Conservation (phyloP, 257 asterid species). For the Jacaranda copaia region DNA sequence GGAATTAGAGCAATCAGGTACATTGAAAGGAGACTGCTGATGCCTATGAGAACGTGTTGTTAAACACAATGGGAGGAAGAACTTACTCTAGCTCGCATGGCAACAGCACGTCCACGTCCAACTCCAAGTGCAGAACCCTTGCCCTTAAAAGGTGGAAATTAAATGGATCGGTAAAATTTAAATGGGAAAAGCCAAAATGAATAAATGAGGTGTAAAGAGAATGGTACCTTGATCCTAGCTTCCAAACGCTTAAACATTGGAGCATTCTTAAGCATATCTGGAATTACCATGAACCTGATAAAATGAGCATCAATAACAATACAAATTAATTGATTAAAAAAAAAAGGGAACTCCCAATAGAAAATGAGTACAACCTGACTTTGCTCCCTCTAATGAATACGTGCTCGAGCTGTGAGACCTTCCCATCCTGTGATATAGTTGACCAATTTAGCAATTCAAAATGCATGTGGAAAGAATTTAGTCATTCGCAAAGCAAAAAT, state of each 20-base stretch:
- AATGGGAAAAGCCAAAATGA: background rate
- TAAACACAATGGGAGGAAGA: background rate
- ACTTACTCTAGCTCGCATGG: constrained; percentile 92
- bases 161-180: constrained; percentile 36
- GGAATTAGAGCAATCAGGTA: constrained; percentile 25
- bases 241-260: constrained; percentile 87
- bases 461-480: background rate
- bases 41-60: background rate
- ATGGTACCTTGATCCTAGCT: constrained; percentile 74
- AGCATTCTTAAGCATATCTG: constrained; percentile 94
- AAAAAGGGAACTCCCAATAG: background rate
- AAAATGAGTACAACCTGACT: constrained; percentile 51
- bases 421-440: constrained; percentile 59
- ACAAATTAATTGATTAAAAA: constrained; percentile 18
- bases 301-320: constrained; percentile 6
- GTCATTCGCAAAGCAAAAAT: background rate
- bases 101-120: constrained; percentile 97
- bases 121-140: constrained; percentile 89
- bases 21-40: background rate
- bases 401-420: constrained; percentile 71
- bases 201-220: background rate
- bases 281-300: constrained; percentile 88
- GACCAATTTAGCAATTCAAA: background rate
- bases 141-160: constrained; percentile 59
- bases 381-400: constrained; percentile 79